Evolutionary conservation across 345 rosid species (phyloP), one percentile per base, ranked within the genome.

Genomic region (Boechera divaricarpa): DNA sequence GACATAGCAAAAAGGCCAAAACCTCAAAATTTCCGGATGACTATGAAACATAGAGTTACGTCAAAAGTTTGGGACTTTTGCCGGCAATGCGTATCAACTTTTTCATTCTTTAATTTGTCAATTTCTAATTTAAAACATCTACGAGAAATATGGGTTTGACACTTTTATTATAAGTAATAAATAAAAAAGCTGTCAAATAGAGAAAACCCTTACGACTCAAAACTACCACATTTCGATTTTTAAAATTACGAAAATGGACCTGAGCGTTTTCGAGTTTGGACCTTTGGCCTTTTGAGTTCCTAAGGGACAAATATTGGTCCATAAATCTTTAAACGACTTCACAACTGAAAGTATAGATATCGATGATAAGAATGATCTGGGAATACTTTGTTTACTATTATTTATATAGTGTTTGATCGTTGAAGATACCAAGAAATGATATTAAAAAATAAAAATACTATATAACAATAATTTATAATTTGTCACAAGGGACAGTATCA

Each of bases 281-380:
- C 66, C 54, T 73, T 77, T 85, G 86, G 72, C 85, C 81, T 61
- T 82, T 83, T 64, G 83, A 77, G 82, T 24, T 77, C 71, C 56
- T 15, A 85, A 82, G 74, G 81, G 87, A 61, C 84, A 73, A 28
- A 60, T 53, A 53, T 67, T 45, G 74, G 45, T 60, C 70, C 74
- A 53, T 61, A 32, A 5, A 32, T 15, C 32, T 57, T n/a, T n/a
- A 54, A 53, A 67, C 47, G 48, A 48, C 41, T 61, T 58, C 41
- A 6, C 35, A 9, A 8, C 26, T 28, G 24, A 26, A 24, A 24
- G 3, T 42, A 42, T 16, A 35, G 12, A 54, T 2, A 9, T 7
- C 64, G 24, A 73, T 44, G 42, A 61, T 13, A 59, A 48, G 63
- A 11, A 57, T 71, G 54, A 58, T 54, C 63, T 62, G 44, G 63